Evolutionary conservation across 257 asterid genomes (phyloP).

Genomic region (Solanum rostratum): DNA sequence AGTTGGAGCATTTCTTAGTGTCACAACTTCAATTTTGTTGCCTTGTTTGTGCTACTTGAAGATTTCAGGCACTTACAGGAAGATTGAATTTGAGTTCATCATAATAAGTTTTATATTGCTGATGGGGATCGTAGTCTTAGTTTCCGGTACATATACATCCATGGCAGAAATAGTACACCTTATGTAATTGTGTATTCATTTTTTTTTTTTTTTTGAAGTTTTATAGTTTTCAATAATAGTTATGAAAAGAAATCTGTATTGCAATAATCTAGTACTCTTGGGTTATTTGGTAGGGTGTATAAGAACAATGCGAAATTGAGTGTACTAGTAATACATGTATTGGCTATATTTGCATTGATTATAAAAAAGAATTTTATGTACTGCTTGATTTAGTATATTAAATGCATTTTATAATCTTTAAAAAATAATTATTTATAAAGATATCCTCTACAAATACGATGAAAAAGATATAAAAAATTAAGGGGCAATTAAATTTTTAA

Average conservation of each 20-base stretch:
- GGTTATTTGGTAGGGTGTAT: too few relatives aligned
- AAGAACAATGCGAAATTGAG: too few relatives aligned
- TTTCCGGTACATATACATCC: constrained; percentile 55
- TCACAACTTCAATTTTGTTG: constrained; percentile 46
- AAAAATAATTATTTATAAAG: too few relatives aligned
- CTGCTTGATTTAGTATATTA: too few relatives aligned
- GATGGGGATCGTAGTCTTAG: constrained; percentile 38
- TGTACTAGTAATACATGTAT: too few relatives aligned
- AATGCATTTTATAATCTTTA: too few relatives aligned
- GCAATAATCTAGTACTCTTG: too few relatives aligned
- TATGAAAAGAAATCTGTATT: neutral
- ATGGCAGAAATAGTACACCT: constrained; percentile 38
- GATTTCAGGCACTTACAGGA: constrained; percentile 43
- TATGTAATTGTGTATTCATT: neutral
- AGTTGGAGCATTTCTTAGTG: constrained; percentile 73
- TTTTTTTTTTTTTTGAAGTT: neutral
- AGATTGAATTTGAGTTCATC: constrained; percentile 24
- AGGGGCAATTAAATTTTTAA: too few relatives aligned
- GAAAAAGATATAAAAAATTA: too few relatives aligned
- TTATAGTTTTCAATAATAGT: neutral
- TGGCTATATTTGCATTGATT: too few relatives aligned
- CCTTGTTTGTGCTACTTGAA: constrained; percentile 78
- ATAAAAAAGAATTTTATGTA: too few relatives aligned
- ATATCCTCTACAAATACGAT: too few relatives aligned
- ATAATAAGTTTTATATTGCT: constrained; percentile 30